These are phyloP conservation scores for Zygnema cylindricum DNA, from an alignment of 139 green algal genomes.

Conservation along the genomic window DNA sequence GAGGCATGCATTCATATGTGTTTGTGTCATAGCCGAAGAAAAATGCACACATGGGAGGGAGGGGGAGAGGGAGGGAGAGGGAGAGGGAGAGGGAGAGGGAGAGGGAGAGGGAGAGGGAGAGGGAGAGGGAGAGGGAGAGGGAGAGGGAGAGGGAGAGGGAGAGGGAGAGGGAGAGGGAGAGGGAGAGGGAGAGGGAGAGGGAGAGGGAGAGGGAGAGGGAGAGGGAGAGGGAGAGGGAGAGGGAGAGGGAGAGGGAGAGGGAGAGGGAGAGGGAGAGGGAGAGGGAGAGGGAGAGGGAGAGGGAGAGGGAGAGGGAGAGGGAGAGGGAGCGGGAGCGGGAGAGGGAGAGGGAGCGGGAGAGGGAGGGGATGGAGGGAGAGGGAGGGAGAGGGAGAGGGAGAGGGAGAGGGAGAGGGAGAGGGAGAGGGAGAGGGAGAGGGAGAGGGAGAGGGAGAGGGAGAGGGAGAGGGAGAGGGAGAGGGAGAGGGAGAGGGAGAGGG, in stretches of 20 bases:
- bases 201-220: not conserved
- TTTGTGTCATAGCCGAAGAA: too few species aligned
- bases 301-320: not conserved
- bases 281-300: not conserved
- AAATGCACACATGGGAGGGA: not conserved
- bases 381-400: not conserved
- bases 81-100: not conserved
- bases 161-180: not conserved
- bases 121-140: not conserved
- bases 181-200: not conserved
- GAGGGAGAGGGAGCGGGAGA: not conserved
- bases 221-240: not conserved
- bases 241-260: not conserved
- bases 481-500: constrained; percentile 15
- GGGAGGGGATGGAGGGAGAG: not conserved
- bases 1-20: too few species aligned
- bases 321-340: not conserved
- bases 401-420: constrained; percentile 10
- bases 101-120: not conserved
- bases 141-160: not conserved
- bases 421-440: not conserved
- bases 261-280: not conserved
- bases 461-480: not conserved
- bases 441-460: not conserved
- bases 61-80: not conserved